These are phyloP conservation scores for Amauroascus verrucosus DNA, from an alignment of 2,329 filamentous ascomycete genomes.

Conservation along the genomic window DNA sequence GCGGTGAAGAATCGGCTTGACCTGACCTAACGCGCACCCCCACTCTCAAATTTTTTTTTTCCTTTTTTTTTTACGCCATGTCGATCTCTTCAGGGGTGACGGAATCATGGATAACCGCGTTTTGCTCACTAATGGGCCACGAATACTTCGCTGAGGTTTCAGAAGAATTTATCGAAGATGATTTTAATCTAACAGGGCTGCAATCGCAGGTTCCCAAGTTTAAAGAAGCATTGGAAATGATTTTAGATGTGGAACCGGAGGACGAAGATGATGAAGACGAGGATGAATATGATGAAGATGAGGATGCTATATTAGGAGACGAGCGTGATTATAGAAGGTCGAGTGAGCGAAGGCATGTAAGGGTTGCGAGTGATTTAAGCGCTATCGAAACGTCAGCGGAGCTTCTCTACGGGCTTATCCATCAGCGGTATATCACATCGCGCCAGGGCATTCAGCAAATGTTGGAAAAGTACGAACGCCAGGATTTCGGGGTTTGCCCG, in stretches of 20 bases:
- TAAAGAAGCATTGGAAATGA: conserved; percentile 98
- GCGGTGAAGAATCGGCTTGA: conserved; percentile 33
- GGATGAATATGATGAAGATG: conserved; percentile 56
- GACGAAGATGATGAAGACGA: conserved; percentile 62
- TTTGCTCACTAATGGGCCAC: conserved; percentile 88
- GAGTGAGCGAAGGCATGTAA: conserved; percentile 64
- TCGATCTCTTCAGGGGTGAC: conserved; percentile 42
- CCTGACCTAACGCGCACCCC: conserved; percentile 27
- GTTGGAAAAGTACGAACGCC: conserved; percentile 96
- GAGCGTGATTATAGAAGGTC: conserved; percentile 45
- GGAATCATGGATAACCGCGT: conserved; percentile 97
- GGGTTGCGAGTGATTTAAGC: conserved; percentile 84
- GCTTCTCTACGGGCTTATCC: conserved; percentile 93
- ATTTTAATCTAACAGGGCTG: conserved; percentile 95
- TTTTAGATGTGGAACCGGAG: conserved; percentile 93
- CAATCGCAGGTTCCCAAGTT: conserved; percentile 97
- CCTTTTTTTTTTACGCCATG: conserved; percentile 34
- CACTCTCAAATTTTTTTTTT: conserved; percentile 17
- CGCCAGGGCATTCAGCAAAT: conserved; percentile 95
- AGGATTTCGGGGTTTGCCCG: conserved; percentile 94
- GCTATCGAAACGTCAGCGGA: conserved; percentile 97
- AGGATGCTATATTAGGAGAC: conserved; percentile 56
- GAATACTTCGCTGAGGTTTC: conserved; percentile 99
- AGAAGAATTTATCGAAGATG: conserved; percentile 98
- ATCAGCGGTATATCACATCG: conserved; percentile 96